Base-by-base conservation (phyloP, 1,284 basidiomycete genomes). In the Sparassis latifolia region DNA sequence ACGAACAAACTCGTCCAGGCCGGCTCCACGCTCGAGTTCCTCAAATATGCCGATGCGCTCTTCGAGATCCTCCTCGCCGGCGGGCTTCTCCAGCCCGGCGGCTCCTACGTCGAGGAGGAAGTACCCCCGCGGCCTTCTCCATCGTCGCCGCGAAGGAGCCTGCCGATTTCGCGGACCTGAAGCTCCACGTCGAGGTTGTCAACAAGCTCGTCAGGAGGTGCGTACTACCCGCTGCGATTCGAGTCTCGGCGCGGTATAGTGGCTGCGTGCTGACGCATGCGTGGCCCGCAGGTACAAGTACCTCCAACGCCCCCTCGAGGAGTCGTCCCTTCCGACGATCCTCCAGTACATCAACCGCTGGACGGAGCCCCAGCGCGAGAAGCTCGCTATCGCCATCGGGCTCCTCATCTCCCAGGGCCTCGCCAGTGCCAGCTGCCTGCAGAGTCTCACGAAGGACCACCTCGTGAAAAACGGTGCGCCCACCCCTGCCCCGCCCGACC, bases 41-140 rank as follows among this genome's bases (percentile, higher is more conserved):
- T 94, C 70, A 96, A 95, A 75, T 97, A 98, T 86, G 89, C 89
- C 69, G 93, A 97, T 63, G 82, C 87, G 54, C 85, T 98, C 62
- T 97, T 97, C 70, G 95, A 98, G 73, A 82, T 97, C 69, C 80
- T 97, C 64, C 81, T 97, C 62, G 86, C 92, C 64, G 95, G 95
- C 48, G 92, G 93, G 39, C 85, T 98, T 55, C 83, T 98, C 61
- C 95, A 97, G 69, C 96, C 95, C 29, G 95, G 95, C 49, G 95
- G 95, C 52, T 84, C 77, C 62, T 95, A 91, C 71, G 66, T 97
- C 70, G 92, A 97, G 56, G 92, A 96, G 60, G 84, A 82, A 48
- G 86, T 87, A 28, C 84, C 88, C 72, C 78, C 31, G 89, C 84
- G 44, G 86, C 90, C 42, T 93, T 95, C 74, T 86, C 89, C 52